Conservation (phyloP, 2,329 filamentous ascomycete genomes). For the Aspergillus sergii region DNA sequence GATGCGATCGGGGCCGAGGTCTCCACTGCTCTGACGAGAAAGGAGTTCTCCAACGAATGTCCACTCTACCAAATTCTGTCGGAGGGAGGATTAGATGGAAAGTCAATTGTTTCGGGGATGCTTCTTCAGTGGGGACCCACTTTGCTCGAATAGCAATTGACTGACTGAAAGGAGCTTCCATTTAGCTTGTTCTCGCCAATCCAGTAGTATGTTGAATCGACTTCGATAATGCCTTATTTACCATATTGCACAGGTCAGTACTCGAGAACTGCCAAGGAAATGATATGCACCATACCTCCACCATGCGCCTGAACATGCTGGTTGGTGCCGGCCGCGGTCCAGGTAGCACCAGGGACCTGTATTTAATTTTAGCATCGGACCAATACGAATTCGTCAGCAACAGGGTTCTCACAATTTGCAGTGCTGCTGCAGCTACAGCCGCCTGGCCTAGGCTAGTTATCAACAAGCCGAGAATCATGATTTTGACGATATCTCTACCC, state of each 20-base stretch:
- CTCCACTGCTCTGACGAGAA: constrained; percentile 54
- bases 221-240: constrained; percentile 52
- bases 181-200: constrained; percentile 70
- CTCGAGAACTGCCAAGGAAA: rapidly evolving
- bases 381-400: too few relatives aligned
- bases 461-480: not conserved
- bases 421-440: not conserved
- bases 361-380: not conserved
- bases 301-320: constrained; percentile 69
- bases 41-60: constrained; percentile 62
- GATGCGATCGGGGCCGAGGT: constrained; percentile 63
- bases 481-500: not conserved
- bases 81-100: not conserved
- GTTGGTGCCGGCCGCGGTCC: constrained; percentile 49
- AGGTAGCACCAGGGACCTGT: constrained; percentile 49
- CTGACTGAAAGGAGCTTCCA: constrained; percentile 63
- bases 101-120: too few relatives aligned
- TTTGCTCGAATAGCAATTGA: constrained; percentile 68
- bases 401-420: constrained; percentile 9
- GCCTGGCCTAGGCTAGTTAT: not conserved
- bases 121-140: constrained; percentile 9
- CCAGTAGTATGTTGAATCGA: constrained; percentile 64
- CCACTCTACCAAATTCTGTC: constrained; percentile 64
- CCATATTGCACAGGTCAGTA: not conserved
- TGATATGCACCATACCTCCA: constrained; percentile 45